A percentile compares a stretch with the other conserved stretches of the same genome.
Conservation (phyloP, 805 yeast genomes). For the Saccharomyces jurei region DNA sequence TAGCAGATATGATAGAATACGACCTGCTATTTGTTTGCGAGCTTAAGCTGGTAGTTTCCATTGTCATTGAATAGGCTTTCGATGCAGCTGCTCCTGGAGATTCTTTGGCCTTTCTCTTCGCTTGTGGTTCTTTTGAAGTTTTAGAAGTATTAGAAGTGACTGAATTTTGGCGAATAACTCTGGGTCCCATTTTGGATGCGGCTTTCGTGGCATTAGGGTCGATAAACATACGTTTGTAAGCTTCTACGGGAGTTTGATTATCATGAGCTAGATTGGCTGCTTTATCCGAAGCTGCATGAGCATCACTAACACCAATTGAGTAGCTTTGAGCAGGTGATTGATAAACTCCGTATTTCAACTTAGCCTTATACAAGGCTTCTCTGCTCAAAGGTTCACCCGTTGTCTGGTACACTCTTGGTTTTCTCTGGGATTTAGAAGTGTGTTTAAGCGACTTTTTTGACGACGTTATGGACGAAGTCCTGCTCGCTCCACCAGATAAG, state of each 20-base stretch:
- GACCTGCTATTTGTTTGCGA: slow-evolving; percentile 3
- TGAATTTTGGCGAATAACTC: not conserved
- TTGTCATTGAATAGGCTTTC: slow-evolving; percentile 21
- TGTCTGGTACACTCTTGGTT: slow-evolving; percentile 46
- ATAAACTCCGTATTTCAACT: slow-evolving; percentile 53
- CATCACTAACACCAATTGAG: slow-evolving; percentile 38
- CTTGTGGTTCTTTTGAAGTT: not conserved
- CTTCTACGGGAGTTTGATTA: slow-evolving; percentile 50
- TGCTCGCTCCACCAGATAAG: not conserved
- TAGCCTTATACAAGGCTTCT: slow-evolving; percentile 70
- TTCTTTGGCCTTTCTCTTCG: not conserved
- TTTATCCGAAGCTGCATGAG: slow-evolving; percentile 52
- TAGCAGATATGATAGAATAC: slow-evolving; percentile 14
- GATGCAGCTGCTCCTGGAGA: slow-evolving; percentile 22
- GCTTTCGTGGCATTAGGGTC: slow-evolving; percentile 29
- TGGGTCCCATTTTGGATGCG: slow-evolving; percentile 19
- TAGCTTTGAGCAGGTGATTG: not conserved
- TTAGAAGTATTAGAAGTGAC: slow-evolving; percentile 6
- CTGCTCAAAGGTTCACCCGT: slow-evolving; percentile 64
- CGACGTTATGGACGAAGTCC: slow-evolving; percentile 5
- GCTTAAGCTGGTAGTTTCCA: not conserved
- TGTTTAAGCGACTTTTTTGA: slow-evolving; percentile 1
- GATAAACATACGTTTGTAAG: slow-evolving; percentile 46
- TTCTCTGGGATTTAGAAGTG: not conserved
- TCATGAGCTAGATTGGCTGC: slow-evolving; percentile 72